Conservation (phyloP, 2,329 filamentous ascomycete species). For the Hypoxylon sp. region DNA sequence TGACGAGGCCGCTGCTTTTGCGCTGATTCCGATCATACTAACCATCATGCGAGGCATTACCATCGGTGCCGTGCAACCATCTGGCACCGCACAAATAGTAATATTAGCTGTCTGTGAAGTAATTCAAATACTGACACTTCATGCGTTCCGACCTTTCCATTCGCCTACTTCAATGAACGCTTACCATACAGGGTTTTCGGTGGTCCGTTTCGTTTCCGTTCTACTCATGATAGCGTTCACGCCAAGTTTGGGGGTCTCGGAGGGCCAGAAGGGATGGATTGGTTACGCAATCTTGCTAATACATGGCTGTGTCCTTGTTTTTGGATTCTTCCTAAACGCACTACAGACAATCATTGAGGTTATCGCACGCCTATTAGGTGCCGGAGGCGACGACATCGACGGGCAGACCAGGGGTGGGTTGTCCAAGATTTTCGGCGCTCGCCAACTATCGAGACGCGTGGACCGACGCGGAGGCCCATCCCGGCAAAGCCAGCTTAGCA, state of each 20-base stretch:
- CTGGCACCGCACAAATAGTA: slow-evolving; percentile 92
- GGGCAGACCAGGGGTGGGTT: slow-evolving; percentile 85
- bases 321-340: slow-evolving; percentile 94
- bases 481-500: slow-evolving; percentile 86
- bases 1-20: slow-evolving; percentile 91
- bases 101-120: slow-evolving; percentile 95
- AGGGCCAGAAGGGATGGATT: slow-evolving; percentile 91
- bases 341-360: slow-evolving; percentile 93
- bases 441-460: slow-evolving; percentile 85
- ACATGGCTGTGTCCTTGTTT: slow-evolving; percentile 86
- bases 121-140: slow-evolving; percentile 86
- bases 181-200: slow-evolving; percentile 89
- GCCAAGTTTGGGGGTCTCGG: slow-evolving; percentile 82
- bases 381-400: slow-evolving; percentile 79
- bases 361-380: slow-evolving; percentile 83
- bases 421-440: slow-evolving; percentile 91
- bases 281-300: slow-evolving; percentile 91
- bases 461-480: slow-evolving; percentile 73
- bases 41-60: slow-evolving; percentile 90
- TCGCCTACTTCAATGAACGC: slow-evolving; percentile 96
- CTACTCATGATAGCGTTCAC: slow-evolving; percentile 87
- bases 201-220: slow-evolving; percentile 81
- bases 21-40: slow-evolving; percentile 86
- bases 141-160: slow-evolving; percentile 92
- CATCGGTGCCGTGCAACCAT: slow-evolving; percentile 92